These are phyloP conservation scores for Xylaria polymorpha DNA, from an alignment of 2,329 filamentous ascomycete species.

Conservation along the genomic window DNA sequence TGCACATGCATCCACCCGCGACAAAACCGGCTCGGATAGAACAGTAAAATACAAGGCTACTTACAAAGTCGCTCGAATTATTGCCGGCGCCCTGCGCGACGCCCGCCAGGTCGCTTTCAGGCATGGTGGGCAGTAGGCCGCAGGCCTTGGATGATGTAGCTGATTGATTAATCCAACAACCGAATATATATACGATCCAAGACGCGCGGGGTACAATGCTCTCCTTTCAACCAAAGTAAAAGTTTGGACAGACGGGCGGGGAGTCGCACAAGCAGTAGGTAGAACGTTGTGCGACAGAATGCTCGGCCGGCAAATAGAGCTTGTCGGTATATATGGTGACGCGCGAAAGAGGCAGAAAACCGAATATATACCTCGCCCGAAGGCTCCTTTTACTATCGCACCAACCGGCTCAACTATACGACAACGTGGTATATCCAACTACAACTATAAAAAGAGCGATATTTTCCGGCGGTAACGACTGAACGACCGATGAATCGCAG, in stretches of 20 bases:
- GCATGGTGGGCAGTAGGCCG: slow-evolving; percentile 48
- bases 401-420: not conserved
- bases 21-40: slow-evolving; percentile 37
- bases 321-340: slow-evolving; percentile 15
- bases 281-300: slow-evolving; percentile 30
- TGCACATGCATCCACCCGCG: slow-evolving; percentile 42
- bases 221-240: slow-evolving; percentile 5
- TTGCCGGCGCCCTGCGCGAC: slow-evolving; percentile 64
- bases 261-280: slow-evolving; percentile 27
- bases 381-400: not conserved
- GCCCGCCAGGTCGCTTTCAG: slow-evolving; percentile 53
- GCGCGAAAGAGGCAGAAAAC: slow-evolving; percentile 10
- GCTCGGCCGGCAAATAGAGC: slow-evolving; percentile 1
- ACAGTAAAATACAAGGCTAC: slow-evolving; percentile 54
- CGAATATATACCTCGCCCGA: slow-evolving; percentile 22
- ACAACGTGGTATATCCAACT: slow-evolving; percentile 1
- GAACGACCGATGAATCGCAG: slow-evolving; percentile 24
- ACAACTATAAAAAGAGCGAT: not conserved
- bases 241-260: slow-evolving; percentile 20
- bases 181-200: slow-evolving; percentile 31
- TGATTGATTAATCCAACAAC: slow-evolving; percentile 26
- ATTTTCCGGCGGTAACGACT: not conserved
- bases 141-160: slow-evolving; percentile 21
- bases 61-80: slow-evolving; percentile 95
- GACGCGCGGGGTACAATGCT: slow-evolving; percentile 18